A percentile compares a stretch with the other conserved stretches of the same genome.
phyloP scores from a whole-genome alignment of 805 yeast species.

The Candida ponderosae region DNA sequence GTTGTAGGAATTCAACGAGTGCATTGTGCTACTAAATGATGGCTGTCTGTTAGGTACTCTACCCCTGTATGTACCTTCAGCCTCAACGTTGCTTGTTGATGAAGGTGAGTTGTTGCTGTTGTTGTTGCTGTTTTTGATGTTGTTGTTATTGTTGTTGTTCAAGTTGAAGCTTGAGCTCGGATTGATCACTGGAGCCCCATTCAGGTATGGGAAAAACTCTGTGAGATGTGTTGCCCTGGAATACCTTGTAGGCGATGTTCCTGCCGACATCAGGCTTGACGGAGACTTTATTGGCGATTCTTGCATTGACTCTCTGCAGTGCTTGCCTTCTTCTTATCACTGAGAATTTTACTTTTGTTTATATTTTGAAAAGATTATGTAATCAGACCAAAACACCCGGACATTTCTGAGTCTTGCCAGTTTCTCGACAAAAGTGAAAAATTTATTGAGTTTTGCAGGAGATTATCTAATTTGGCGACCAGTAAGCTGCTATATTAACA shows the following conservation, averaged over 20 bases:
- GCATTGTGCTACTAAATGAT: neutral
- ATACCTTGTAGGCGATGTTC: conserved; percentile 13
- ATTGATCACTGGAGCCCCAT: conserved; percentile 24
- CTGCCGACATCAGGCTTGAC: conserved; percentile 1
- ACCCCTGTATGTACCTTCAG: too few relatives aligned
- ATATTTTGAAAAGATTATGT: too few relatives aligned
- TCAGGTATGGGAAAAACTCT: conserved; percentile 20
- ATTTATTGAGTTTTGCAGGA: too few relatives aligned
- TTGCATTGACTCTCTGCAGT: neutral
- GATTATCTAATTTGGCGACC: too few relatives aligned
- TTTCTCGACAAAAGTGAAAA: too few relatives aligned
- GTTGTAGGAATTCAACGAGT: conserved; percentile 12
- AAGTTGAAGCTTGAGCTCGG: conserved; percentile 18
- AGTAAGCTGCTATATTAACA: too few relatives aligned
- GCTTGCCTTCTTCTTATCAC: too few relatives aligned
- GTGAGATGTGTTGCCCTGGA: conserved; percentile 19
- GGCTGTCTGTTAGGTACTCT: neutral
- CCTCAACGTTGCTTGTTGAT: too few relatives aligned
- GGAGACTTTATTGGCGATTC: neutral
- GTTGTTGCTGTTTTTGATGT: neutral
- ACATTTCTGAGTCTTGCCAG: too few relatives aligned
- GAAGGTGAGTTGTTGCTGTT: neutral
- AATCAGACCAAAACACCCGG: too few relatives aligned
- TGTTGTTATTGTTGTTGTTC: too few relatives aligned
- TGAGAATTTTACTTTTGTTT: too few relatives aligned